Percentiles rank a stretch among this genome's conserved stretches.
phyloP scores from a whole-genome alignment of 768 basidiomycete species.

The Rhizopogon vulgaris region DNA sequence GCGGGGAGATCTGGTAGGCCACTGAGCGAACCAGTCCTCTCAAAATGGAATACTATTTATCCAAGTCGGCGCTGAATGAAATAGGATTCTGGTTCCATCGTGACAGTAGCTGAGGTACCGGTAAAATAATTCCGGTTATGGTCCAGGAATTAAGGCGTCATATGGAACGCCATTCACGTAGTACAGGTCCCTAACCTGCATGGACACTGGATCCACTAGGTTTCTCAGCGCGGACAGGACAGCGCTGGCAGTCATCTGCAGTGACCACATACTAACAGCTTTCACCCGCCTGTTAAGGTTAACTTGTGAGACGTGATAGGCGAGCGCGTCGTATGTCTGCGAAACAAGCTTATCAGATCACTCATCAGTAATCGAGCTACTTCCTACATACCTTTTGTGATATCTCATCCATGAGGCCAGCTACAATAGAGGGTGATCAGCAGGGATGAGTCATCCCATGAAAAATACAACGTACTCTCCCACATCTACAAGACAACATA shows the following conservation, averaged over 20 bases:
- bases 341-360: background rate
- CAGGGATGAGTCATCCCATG: background rate
- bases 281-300: constrained; percentile 87
- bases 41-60: too few relatives aligned
- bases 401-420: constrained; percentile 88
- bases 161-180: constrained; percentile 27
- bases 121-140: constrained; percentile 6
- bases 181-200: constrained; percentile 22
- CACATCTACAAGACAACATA: constrained; percentile 55
- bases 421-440: constrained; percentile 33
- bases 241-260: constrained; percentile 90
- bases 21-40: too few relatives aligned
- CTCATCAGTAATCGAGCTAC: background rate
- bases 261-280: constrained; percentile 89
- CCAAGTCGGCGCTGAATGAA: background rate
- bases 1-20: background rate
- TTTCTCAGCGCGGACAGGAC: constrained; percentile 73
- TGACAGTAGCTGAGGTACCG: background rate
- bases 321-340: constrained; percentile 86
- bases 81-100: background rate
- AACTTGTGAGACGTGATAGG: constrained; percentile 88
- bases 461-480: constrained; percentile 62
- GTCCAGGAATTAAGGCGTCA: constrained; percentile 16
- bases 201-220: constrained; percentile 60
- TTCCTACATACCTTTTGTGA: constrained; percentile 60